Percentiles rank a stretch among this genome's conserved stretches.
These are phyloP conservation scores for Debaryomyces prosopidis DNA, from an alignment of 805 yeast genomes.

Conservation along the genomic window DNA sequence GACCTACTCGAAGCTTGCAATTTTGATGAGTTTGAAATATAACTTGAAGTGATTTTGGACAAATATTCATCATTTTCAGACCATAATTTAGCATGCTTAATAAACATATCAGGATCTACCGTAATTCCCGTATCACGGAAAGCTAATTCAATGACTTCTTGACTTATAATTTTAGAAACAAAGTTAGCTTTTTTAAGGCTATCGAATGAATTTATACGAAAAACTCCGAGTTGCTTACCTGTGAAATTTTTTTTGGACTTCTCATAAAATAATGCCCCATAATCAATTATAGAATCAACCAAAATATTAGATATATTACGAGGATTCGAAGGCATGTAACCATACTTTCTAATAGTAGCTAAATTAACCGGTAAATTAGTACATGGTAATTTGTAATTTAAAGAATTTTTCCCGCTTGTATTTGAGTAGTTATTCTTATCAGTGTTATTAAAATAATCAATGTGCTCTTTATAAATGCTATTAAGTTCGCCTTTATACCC, in stretches of 20 bases:
- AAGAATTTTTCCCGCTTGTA: not conserved
- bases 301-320: slow-evolving; percentile 28
- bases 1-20: slow-evolving; percentile 45
- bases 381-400: slow-evolving; percentile 14
- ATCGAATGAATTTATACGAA: slow-evolving; percentile 51
- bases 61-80: slow-evolving; percentile 43
- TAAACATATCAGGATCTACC: slow-evolving; percentile 32
- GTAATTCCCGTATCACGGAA: slow-evolving; percentile 43
- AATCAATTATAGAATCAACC: slow-evolving; percentile 38
- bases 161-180: slow-evolving; percentile 47
- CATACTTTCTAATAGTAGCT: slow-evolving; percentile 32
- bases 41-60: slow-evolving; percentile 39
- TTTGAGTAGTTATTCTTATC: slow-evolving; percentile 3
- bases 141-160: slow-evolving; percentile 48
- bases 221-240: slow-evolving; percentile 53
- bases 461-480: slow-evolving; percentile 34
- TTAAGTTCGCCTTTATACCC: slow-evolving; percentile 49
- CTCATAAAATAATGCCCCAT: slow-evolving; percentile 49
- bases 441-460: slow-evolving; percentile 34
- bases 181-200: slow-evolving; percentile 51
- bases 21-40: slow-evolving; percentile 38
- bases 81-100: slow-evolving; percentile 49
- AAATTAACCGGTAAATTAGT: slow-evolving; percentile 34
- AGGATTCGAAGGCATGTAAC: slow-evolving; percentile 35
- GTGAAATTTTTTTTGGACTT: slow-evolving; percentile 29